Percentiles rank a stretch among this genome's conserved stretches.
Conservation (phyloP, 768 basidiomycete genomes). For the Galerina marginata region DNA sequence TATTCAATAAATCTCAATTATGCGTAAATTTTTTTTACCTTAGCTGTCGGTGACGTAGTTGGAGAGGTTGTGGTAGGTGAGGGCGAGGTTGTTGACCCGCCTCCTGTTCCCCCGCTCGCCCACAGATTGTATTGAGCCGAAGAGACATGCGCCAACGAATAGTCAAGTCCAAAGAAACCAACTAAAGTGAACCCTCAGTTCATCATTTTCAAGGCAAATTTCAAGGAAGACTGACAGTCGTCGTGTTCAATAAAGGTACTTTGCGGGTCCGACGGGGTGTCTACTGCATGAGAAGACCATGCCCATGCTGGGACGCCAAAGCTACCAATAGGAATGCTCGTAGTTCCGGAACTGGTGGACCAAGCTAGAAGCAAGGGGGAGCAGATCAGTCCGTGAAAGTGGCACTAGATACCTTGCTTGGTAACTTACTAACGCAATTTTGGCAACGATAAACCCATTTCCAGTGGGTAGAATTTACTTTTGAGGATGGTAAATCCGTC, state of each 20-base stretch:
- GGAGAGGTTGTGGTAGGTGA: slow-evolving; percentile 33
- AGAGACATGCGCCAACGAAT: slow-evolving; percentile 50
- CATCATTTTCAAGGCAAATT: background rate
- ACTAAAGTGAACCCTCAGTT: slow-evolving; percentile 36
- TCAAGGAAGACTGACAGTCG: slow-evolving; percentile 48
- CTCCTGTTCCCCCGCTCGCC: slow-evolving; percentile 53
- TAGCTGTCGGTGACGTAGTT: slow-evolving; percentile 34
- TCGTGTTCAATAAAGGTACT: slow-evolving; percentile 62
- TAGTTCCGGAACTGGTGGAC: slow-evolving; percentile 41
- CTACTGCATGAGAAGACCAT: slow-evolving; percentile 46
- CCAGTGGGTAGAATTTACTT: slow-evolving; percentile 66
- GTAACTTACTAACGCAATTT: slow-evolving; percentile 60
- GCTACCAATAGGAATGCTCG: slow-evolving; percentile 39
- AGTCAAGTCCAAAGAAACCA: slow-evolving; percentile 63
- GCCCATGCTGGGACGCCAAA: slow-evolving; percentile 59
- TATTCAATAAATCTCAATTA: background rate
- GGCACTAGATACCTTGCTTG: background rate
- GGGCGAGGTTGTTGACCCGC: slow-evolving; percentile 30
- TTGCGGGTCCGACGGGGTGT: slow-evolving; percentile 52
- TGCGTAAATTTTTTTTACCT: slow-evolving; percentile 22
- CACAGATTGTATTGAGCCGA: slow-evolving; percentile 52
- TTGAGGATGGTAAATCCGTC: slow-evolving; percentile 54
- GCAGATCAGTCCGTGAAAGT: background rate
- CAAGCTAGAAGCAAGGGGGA: slow-evolving; percentile 33
- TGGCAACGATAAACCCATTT: slow-evolving; percentile 73